These are phyloP conservation scores for Cyberlindnera bimundalis DNA, from an alignment of 805 yeast species.

Conservation along the genomic window DNA sequence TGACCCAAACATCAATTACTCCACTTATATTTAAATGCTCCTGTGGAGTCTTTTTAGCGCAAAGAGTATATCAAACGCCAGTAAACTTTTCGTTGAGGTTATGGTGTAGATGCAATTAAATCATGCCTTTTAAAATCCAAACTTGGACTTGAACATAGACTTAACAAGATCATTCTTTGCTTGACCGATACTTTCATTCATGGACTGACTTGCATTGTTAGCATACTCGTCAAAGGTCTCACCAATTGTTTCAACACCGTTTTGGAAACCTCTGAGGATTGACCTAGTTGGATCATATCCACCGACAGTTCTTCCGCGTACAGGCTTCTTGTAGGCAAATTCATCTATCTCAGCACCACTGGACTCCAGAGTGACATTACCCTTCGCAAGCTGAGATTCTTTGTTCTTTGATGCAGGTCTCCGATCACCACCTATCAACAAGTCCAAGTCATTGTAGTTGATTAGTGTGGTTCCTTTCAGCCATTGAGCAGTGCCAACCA, in stretches of 20 bases:
- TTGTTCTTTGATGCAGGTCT: conserved; percentile 57
- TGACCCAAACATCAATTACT: conserved; percentile 5
- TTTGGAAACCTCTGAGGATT: conserved; percentile 43
- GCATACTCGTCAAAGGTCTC: conserved; percentile 58
- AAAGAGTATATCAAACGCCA: too few relatives aligned
- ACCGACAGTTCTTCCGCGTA: conserved; percentile 34
- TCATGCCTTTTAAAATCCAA: conserved; percentile 39
- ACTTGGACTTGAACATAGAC: conserved; percentile 49
- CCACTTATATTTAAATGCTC: conserved; percentile 4
- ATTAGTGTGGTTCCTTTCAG: conserved; percentile 71
- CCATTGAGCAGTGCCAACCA: conserved; percentile 78
- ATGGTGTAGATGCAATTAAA: neutral
- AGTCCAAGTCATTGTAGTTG: conserved; percentile 59
- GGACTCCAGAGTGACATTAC: conserved; percentile 28
- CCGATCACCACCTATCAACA: conserved; percentile 68
- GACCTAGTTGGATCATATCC: conserved; percentile 40
- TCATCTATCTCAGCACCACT: conserved; percentile 24
- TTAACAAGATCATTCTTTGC: conserved; percentile 48
- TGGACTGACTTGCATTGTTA: conserved; percentile 46
- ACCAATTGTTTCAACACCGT: conserved; percentile 51
- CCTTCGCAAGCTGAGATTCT: conserved; percentile 57
- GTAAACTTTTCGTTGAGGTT: too few relatives aligned
- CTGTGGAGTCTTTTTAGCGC: too few relatives aligned
- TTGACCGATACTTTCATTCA: conserved; percentile 49
- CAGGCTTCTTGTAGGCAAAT: conserved; percentile 45